phyloP scores from a whole-genome alignment of 163 green algal genomes.

The Prototheca cutis region DNA sequence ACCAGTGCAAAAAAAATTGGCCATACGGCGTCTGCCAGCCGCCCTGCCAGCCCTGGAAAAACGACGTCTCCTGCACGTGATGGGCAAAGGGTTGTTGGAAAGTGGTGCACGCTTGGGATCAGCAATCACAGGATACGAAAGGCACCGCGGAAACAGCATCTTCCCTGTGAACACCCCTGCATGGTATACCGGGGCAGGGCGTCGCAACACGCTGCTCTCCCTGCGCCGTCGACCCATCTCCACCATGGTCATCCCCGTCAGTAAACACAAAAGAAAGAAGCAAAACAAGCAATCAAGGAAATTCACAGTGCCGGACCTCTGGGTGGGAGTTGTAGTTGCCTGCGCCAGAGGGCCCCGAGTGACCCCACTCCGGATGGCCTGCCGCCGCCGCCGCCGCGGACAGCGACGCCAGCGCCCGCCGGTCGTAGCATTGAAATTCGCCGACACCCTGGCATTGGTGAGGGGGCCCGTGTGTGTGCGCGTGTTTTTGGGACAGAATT shows the following conservation, averaged over 20 bases:
- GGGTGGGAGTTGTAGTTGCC: conserved; percentile 79
- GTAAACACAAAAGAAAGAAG: too few relatives aligned
- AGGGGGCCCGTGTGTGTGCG: neutral
- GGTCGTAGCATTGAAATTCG: conserved; percentile 80
- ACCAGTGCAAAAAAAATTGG: conserved; percentile 93
- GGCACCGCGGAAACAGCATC: too few relatives aligned
- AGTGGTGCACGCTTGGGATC: too few relatives aligned
- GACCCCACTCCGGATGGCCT: conserved; percentile 71
- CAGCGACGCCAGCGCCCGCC: conserved; percentile 56
- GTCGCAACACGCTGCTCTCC: too few relatives aligned
- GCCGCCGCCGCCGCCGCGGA: conserved; percentile 39
- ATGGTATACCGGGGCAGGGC: too few relatives aligned
- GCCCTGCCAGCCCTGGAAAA: conserved; percentile 74
- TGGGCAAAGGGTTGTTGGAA: too few relatives aligned
- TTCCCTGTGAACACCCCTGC: too few relatives aligned
- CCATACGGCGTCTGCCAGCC: conserved; percentile 76
- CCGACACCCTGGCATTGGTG: conserved; percentile 34
- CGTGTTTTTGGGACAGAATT: neutral
- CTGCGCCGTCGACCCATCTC: too few relatives aligned
- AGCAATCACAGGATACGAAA: too few relatives aligned
- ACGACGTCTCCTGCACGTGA: conserved; percentile 64
- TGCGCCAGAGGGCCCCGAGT: conserved; percentile 70
- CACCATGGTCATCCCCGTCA: too few relatives aligned
- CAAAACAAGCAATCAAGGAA: too few relatives aligned
- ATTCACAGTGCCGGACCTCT: conserved; percentile 1